Base-by-base conservation (phyloP, 192 early-diverging fungal genomes). In the Podila clonocystis region DNA sequence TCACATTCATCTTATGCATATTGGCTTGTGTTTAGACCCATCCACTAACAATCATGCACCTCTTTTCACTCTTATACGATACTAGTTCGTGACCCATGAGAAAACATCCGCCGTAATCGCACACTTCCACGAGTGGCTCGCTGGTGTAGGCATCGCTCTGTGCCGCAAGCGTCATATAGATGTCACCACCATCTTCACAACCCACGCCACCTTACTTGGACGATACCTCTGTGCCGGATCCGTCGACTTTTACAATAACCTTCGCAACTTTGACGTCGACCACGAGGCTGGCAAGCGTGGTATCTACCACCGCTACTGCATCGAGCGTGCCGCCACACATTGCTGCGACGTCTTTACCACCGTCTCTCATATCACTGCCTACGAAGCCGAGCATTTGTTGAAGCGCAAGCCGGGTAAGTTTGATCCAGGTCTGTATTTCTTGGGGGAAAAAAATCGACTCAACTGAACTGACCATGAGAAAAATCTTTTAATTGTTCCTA, bases 91-190 rank as follows among this genome's bases (percentile, higher is more conserved):
- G 7, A 74, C 50, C 4, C 83, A 70, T 62, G 80, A 82, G 65
- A 50, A 45, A 31, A 68, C 49, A 6, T 70, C 82, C 9, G 95
- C 94, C 9, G 84, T 99, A 28, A 96, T 99, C 75, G 96, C 94
- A 8, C 97, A 99, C 78, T 97, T 99, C 86, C 97, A 99, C 83
- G 97, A 99, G 77, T 99, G 97, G 97, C 90, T 94, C 63, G 93
- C 96, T 28, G 94, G 95, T 58, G 94, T 98, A 36, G 96, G 93
- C 12, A 91, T 97, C 4, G 90, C 96, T 20, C 85, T 98, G 20
- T 90, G 93, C 82, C 92, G 93, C 67, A 96, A 96, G 75, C 90
- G 96, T 69, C 86, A 91, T 58, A 84, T 97, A 49, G 93, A 96
- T 78, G 87, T 97, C 58, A 93, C 96, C 11, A 99, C 96, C 12